Evolutionary conservation across 495 filamentous ascomycete species (phyloP).

Genomic region (Neurospora sublineolata): DNA sequence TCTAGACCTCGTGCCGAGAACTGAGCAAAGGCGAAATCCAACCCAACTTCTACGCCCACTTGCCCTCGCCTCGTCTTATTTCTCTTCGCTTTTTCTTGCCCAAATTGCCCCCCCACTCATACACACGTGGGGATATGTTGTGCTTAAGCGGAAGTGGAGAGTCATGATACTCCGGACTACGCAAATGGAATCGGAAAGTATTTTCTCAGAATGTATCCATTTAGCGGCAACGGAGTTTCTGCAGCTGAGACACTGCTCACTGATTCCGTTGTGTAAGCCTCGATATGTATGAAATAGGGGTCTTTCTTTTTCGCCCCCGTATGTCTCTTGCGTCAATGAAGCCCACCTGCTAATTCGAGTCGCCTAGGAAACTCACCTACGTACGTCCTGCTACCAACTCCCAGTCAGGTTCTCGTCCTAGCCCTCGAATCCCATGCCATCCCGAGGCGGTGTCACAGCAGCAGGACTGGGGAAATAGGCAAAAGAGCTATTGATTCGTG

Average conservation of each 20-base stretch:
- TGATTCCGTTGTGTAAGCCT: neutral
- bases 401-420: neutral
- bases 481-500: neutral
- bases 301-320: neutral
- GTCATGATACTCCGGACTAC: neutral
- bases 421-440: neutral
- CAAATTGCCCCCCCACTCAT: neutral
- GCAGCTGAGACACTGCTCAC: neutral
- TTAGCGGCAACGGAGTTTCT: neutral
- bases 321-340: neutral
- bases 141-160: neutral
- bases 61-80: neutral
- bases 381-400: neutral
- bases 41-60: neutral
- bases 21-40: neutral
- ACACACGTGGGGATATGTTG: neutral
- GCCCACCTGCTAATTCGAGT: neutral
- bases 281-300: neutral
- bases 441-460: neutral
- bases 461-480: neutral
- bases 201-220: neutral
- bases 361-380: neutral
- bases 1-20: neutral
- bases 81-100: neutral
- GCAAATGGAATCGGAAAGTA: neutral